Evolutionary conservation across 306 rosid species (phyloP), one percentile per base, ranked within the genome.

Genomic region (Luffa acutangula): DNA sequence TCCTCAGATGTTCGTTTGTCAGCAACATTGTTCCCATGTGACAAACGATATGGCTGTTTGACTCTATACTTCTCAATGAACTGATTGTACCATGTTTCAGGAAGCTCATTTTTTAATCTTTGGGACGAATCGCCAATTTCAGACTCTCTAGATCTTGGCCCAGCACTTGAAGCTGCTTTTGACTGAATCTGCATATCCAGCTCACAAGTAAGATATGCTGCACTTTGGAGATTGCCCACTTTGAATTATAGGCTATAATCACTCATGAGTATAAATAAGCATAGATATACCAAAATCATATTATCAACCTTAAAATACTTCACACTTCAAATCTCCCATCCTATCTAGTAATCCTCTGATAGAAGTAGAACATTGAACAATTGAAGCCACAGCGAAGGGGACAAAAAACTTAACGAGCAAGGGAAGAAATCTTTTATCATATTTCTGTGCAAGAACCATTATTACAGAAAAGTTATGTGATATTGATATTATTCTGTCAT

Each of bases 81-180:
- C 81, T 91, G 98, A 89, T 74, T 86, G 79, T 92, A 92, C 98
- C 98, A 95, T 8, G 90, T 85, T 81, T 92, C 97, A 49, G 96
- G 92, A 20, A 91, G 89, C 54, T 88, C 92, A 56, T 79, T 90
- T 84, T 87, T 87, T 57, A 79, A 87, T 72, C 91, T 90, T 42
- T 79, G 85, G 18, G 89, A 49, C 56, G 82, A 43, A 75, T 84
- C 82, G 75, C 87, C 94, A 71, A 76, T 76, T 67, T 90, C 96
- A 67, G 92, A 86, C 31, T 92, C 97, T 41, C 81, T 88, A 80
- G 84, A 89, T 86, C 97, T 89, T 12, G 87, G 82, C 78, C 93
- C 92, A 46, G 56, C 69, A 33, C 85, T 65, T 58, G 88, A 87
- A 79, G 81, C 70, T 42, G 85, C 51, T 88, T 90, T 90, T 8